These are phyloP conservation scores for Coemansia sp. DNA, from an alignment of 192 early-diverging fungal genomes.

Conservation along the genomic window DNA sequence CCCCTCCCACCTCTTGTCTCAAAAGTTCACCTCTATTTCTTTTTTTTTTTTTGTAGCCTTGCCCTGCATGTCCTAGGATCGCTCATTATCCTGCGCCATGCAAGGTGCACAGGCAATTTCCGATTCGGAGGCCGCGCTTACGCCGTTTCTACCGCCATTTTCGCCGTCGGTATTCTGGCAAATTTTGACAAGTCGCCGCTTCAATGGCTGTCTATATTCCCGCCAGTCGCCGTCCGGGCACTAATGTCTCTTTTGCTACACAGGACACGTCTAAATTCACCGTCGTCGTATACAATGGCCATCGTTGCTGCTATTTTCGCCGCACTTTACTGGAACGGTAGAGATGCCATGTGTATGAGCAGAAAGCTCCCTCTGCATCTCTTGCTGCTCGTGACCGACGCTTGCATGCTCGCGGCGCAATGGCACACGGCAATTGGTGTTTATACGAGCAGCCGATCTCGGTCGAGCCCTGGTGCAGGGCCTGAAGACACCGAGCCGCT, in stretches of 20 bases:
- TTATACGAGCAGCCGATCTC: neutral
- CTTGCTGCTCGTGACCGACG: neutral
- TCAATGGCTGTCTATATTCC: too few relatives aligned
- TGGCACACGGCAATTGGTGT: neutral
- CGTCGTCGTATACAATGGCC: neutral
- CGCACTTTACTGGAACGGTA: neutral
- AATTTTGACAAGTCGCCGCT: neutral
- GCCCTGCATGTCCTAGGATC: conserved; percentile 5
- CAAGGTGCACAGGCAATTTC: neutral
- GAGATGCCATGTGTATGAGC: too few relatives aligned
- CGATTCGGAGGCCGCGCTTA: neutral
- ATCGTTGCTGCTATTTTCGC: neutral
- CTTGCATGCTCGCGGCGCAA: neutral
- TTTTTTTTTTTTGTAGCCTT: neutral
- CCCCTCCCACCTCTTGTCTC: neutral
- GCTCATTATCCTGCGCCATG: neutral
- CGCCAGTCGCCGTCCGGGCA: neutral
- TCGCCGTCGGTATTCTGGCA: neutral
- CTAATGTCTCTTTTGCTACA: neutral
- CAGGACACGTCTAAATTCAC: neutral
- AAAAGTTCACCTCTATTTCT: too few relatives aligned
- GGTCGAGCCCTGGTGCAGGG: neutral
- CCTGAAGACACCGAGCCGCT: neutral
- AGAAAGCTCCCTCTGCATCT: neutral
- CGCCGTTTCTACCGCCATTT: neutral